A percentile compares a stretch with the other conserved stretches of the same genome.
Conservation (phyloP, 106 monocot genomes). For the Xerophyta viscosa region DNA sequence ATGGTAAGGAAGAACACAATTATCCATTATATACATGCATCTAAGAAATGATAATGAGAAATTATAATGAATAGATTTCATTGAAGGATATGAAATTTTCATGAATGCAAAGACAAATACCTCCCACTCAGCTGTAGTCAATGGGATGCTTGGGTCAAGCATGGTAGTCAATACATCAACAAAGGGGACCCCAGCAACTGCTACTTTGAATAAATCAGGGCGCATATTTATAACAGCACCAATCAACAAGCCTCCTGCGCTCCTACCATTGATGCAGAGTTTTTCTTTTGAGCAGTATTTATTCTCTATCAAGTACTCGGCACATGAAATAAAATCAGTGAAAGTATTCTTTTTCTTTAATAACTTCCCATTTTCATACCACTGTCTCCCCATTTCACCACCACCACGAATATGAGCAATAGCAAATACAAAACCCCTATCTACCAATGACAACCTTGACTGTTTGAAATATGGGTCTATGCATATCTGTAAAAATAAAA, state of each 20-base stretch:
- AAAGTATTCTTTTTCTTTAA: constrained; percentile 76
- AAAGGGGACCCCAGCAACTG: constrained; percentile 92
- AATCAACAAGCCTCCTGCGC: constrained; percentile 95
- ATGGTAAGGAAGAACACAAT: too few species aligned
- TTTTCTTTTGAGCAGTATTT: constrained; percentile 82
- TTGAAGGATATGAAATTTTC: too few species aligned
- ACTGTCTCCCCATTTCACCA: constrained; percentile 87
- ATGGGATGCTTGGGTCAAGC: constrained; percentile 94
- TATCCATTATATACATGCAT: too few species aligned
- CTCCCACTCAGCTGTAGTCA: constrained; percentile 98
- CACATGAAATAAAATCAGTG: constrained; percentile 84
- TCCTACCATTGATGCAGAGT: constrained; percentile 84
- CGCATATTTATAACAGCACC: constrained; percentile 94
- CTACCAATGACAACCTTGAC: constrained; percentile 64
- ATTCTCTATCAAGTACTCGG: constrained; percentile 82
- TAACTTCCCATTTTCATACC: constrained; percentile 92
- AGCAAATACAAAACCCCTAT: constrained; percentile 77
- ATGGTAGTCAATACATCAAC: constrained; percentile 95
- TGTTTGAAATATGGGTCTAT: constrained; percentile 72
- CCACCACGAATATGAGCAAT: constrained; percentile 93
- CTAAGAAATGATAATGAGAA: too few species aligned
- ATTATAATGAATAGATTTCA: too few species aligned
- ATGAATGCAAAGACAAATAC: too few species aligned
- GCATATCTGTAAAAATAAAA: constrained; percentile 36
- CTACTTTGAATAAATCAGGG: constrained; percentile 89